Base-by-base conservation (phyloP, 2,329 filamentous ascomycete species). In the Basipetospora chlamydospora region DNA sequence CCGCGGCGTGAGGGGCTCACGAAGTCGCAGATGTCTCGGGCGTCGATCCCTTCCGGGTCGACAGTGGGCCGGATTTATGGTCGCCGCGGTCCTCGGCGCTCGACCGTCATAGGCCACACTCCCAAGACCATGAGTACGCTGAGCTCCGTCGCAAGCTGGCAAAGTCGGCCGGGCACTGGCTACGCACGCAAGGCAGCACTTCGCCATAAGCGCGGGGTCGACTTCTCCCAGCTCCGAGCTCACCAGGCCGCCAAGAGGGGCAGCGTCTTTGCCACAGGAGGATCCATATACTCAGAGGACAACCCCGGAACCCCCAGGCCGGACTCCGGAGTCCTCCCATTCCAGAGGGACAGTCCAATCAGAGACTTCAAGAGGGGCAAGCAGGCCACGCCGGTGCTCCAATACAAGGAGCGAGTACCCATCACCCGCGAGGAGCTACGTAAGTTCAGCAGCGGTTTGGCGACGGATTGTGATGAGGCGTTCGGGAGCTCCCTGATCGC, bases 391-490 rank as follows among this genome's bases (percentile, higher is more conserved):
- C 22, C 22, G 6, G 22, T 11, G 6, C 22, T 23, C 22, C 22
- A 23, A 23, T 23, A 6, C 6, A 6, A 11, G 11, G 43, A 46
- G 12, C 39, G 40, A 12, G 37, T 26, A n/a, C 41, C 54, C 34
- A 46, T 60, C 28, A 57, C 67, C 46, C 77, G 73, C 46, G 84
- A 86, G 40, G 87, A 94, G 51, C 71, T 90, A 37, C 70, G 84
- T 6, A 79, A 88, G 47, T 80, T 92, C 39, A 93, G 85, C 46
- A 74, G 73, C 47, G 85, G 85, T 47, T 77, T 95, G 42, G 84
- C 85, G 34, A 84, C 85, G 55, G 83, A 90, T 40, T 92, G 87
- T 49, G 87, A 96, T 49, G 83, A 90, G 49, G 87, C 87, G 1
- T 95, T 96, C 61, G 87, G 84, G 50, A 76, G 80, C 46, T 67